A percentile compares a stretch with the other conserved stretches of the same genome.
These are phyloP conservation scores for Incumbomyces delicatus DNA, from an alignment of 2,329 filamentous ascomycete species.

Conservation along the genomic window DNA sequence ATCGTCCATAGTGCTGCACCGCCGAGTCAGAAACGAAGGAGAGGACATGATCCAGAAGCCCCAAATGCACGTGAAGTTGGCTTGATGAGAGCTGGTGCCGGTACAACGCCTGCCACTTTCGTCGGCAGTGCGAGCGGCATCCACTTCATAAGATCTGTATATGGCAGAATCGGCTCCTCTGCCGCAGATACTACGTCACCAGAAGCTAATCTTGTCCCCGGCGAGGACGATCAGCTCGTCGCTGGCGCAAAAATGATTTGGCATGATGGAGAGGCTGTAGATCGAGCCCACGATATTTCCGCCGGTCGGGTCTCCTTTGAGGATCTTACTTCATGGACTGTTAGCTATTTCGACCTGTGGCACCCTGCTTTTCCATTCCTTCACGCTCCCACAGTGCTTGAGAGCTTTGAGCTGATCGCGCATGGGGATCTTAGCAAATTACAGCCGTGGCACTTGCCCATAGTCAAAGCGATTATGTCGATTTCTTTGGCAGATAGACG, in stretches of 20 bases:
- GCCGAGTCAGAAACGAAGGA: conserved; percentile 24
- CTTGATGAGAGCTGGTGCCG: conserved; percentile 43
- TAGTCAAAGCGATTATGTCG: conserved; percentile 42
- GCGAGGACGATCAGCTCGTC: conserved; percentile 44
- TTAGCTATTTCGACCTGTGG: conserved; percentile 49
- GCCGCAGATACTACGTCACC: conserved; percentile 25
- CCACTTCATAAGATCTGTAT: conserved; percentile 49
- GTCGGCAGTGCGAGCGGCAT: conserved; percentile 50
- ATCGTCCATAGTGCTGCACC: conserved; percentile 9
- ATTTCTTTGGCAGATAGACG: conserved; percentile 46
- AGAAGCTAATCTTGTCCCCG: conserved; percentile 41
- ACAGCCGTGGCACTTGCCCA: conserved; percentile 31
- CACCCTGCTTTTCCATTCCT: conserved; percentile 49
- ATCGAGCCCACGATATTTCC: not conserved
- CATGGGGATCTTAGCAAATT: conserved; percentile 24
- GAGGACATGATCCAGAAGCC: conserved; percentile 13
- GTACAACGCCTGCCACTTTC: conserved; percentile 42
- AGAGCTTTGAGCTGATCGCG: conserved; percentile 37
- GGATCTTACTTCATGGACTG: conserved; percentile 41
- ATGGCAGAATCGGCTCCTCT: conserved; percentile 36
- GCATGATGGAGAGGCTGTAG: conserved; percentile 28
- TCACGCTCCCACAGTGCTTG: conserved; percentile 43
- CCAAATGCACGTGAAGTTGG: conserved; percentile 33
- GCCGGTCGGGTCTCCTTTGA: conserved; percentile 33
- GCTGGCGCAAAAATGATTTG: conserved; percentile 25